Evolutionary conservation across 2,329 filamentous ascomycete species (phyloP).

Genomic region (Alternaria triticina): DNA sequence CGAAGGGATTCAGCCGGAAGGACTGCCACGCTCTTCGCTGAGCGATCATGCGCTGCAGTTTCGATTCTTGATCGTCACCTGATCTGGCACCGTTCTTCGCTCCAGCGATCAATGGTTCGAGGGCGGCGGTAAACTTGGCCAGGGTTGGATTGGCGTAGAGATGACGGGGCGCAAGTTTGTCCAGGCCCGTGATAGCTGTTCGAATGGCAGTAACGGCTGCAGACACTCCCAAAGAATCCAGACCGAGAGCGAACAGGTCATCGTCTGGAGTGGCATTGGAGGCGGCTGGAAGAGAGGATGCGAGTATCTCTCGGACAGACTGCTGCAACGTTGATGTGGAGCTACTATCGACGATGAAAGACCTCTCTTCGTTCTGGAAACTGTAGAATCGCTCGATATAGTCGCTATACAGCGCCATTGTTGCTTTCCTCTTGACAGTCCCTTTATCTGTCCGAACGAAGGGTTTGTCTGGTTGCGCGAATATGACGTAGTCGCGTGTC

Average conservation of each 20-base stretch:
- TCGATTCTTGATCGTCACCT: neutral
- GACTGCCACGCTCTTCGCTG: conserved; percentile 31
- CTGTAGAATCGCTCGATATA: conserved; percentile 58
- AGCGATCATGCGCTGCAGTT: conserved; percentile 13
- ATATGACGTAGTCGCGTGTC: conserved; percentile 50
- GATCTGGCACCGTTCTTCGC: no score
- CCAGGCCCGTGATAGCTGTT: conserved; percentile 34
- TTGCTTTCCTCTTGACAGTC: conserved; percentile 52
- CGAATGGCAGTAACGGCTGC: conserved; percentile 40
- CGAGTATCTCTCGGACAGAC: conserved; percentile 13
- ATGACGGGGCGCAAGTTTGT: conserved; percentile 43
- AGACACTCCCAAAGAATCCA: conserved; percentile 44
- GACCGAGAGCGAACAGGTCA: conserved; percentile 43
- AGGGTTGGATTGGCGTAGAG: conserved; percentile 44
- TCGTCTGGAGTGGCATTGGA: conserved; percentile 21
- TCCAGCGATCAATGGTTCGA: conserved; percentile 9
- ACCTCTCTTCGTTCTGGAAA: conserved; percentile 1
- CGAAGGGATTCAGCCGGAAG: conserved; percentile 41
- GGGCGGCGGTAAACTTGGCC: conserved; percentile 27
- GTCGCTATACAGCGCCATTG: conserved; percentile 50
- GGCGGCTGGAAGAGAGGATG: conserved; percentile 11
- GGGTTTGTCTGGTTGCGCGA: conserved; percentile 53
- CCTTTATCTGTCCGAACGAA: conserved; percentile 57
- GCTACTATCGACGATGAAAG: conserved; percentile 10
- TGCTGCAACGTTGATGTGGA: conserved; percentile 7